A percentile compares a stretch with the other conserved stretches of the same genome.
Evolutionary conservation across 1,139 yeast species (phyloP).

Genomic region (Taphrina communis): DNA sequence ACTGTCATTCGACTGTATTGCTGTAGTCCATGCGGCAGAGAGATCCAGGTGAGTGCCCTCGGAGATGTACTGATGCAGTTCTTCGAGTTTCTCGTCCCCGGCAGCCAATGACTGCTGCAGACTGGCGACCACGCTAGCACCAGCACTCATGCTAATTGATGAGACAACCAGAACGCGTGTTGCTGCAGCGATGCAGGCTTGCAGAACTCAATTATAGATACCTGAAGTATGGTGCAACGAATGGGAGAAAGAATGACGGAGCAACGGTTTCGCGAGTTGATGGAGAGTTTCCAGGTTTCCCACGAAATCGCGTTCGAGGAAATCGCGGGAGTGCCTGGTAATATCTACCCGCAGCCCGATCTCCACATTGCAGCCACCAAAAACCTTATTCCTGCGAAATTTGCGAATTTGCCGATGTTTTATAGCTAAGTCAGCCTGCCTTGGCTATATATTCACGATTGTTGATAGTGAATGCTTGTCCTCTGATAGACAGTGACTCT

Average conservation of each 20-base stretch:
- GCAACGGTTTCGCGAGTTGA: background rate
- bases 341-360: slow-evolving; percentile 1
- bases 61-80: slow-evolving; percentile 18
- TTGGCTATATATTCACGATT: no score
- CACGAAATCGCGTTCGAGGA: background rate
- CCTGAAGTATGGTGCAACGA: no score
- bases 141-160: background rate
- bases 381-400: background rate
- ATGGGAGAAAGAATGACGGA: background rate
- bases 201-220: no score
- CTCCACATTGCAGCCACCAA: background rate
- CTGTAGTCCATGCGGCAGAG: slow-evolving; percentile 24
- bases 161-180: no score
- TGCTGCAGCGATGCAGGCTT: no score
- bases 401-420: background rate
- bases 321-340: slow-evolving; percentile 16
- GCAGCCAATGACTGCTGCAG: slow-evolving; percentile 4
- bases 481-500: no score
- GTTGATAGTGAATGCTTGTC: no score
- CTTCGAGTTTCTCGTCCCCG: slow-evolving; percentile 7
- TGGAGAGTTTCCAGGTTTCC: background rate
- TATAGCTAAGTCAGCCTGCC: no score
- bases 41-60: slow-evolving; percentile 20
- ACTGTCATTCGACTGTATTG: slow-evolving; percentile 19
- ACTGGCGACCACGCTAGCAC: slow-evolving; percentile 5